phyloP scores from a whole-genome alignment of 2,329 filamentous ascomycete genomes.

The Epichloe baconii region DNA sequence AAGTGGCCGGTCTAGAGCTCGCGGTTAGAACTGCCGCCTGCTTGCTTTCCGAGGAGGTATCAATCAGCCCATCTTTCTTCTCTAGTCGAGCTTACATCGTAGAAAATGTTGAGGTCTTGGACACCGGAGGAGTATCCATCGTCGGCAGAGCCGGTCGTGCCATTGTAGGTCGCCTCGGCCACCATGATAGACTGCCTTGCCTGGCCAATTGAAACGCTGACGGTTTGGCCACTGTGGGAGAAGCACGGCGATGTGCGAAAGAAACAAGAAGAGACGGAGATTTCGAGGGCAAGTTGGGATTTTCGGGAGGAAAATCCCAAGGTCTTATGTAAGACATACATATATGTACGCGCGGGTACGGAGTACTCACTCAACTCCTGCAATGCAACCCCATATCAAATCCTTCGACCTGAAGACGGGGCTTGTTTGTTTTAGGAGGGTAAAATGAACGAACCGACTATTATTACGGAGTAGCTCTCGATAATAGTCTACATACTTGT shows the following conservation, averaged over 20 bases:
- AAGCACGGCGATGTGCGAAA: neutral
- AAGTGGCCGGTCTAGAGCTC: constrained; percentile 58
- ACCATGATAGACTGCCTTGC: constrained; percentile 10
- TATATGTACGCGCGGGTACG: too few species aligned
- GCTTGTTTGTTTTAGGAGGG: neutral
- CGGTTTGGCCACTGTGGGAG: neutral
- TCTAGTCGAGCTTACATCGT: constrained; percentile 44
- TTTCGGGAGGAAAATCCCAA: neutral
- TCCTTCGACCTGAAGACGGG: neutral
- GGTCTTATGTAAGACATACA: neutral
- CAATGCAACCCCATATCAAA: neutral
- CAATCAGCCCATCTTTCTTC: neutral
- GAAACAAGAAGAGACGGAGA: neutral
- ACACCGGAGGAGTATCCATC: constrained; percentile 34
- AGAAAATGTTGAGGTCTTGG: constrained; percentile 74
- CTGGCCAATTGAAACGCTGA: neutral
- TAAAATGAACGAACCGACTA: neutral
- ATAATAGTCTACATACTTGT: neutral
- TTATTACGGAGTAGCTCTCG: neutral
- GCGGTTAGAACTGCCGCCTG: neutral
- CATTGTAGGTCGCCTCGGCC: constrained; percentile 31
- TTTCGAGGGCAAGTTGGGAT: neutral
- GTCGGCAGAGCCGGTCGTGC: constrained; percentile 34
- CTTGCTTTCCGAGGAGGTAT: neutral
- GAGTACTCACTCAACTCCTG: neutral